Evolutionary conservation across 257 asterid species (phyloP), one percentile per base, ranked within the genome.

Genomic region (Nicotiana obtusifolia): DNA sequence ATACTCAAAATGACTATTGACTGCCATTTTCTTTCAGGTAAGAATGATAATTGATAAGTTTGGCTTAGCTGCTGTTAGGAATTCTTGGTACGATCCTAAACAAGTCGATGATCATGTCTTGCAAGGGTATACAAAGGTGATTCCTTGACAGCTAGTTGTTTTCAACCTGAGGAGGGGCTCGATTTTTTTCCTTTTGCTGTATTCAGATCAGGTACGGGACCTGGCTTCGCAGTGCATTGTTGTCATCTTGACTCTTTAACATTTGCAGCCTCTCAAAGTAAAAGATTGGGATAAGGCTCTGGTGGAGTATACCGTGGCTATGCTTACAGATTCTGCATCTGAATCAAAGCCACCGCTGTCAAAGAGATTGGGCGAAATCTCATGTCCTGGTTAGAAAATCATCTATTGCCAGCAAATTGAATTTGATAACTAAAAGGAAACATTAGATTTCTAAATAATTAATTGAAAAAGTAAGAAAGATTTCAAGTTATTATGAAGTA

Each of bases 261-360:
- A 71, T 82, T 54, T 86, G 82, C 92, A 95, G 99, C 97, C 98
- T 5, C 81, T 95, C 84, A 92, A 86, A 87, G 91, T 93, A 76
- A 95, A 94, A 86, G 97, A 93, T 85, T 95, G 99, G 99, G 99
- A 95, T 82, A 90, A 56, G 86, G 99, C 98, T 80, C 92, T 95
- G 37, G 93, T 81, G 69, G 99, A 95, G 79, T 90, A 85, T 91
- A 90, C 97, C 4, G 81, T 93, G 44, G 97, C 98, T 9, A 76
- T 92, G 97, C 88, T 95, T 44, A 86, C 97, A 66, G 95, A 91
- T 85, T 71, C 93, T 30, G 66, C 88, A 17, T 88, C 97, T 80
- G 82, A 84, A 66, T 61, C 85, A 76, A 91, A 93, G 84, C 89
- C 85, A 56, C 94, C 97, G 33, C 78, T 88, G 53, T 78, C 89